phyloP scores from a whole-genome alignment of 2,329 filamentous ascomycete species.

The Trichoderma asperellum region DNA sequence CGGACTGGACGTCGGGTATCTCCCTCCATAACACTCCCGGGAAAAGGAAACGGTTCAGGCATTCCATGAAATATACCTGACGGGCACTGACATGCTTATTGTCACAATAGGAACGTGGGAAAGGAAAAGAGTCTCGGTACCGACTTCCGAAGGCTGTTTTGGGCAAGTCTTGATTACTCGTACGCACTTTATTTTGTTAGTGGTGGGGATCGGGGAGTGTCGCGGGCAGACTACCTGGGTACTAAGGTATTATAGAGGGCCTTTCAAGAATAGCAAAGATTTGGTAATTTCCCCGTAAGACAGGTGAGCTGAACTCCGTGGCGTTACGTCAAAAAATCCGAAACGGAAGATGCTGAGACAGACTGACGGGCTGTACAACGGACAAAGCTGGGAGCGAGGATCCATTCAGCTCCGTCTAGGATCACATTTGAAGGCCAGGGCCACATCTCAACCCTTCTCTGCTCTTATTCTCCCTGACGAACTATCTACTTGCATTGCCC shows the following conservation, averaged over 20 bases:
- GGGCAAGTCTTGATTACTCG: background rate
- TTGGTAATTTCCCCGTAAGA: background rate
- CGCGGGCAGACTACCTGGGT: background rate
- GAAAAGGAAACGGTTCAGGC: too few relatives aligned
- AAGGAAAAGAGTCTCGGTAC: background rate
- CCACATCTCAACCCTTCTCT: background rate
- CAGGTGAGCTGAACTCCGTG: too few relatives aligned
- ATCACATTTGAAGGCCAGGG: background rate
- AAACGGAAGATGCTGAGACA: background rate
- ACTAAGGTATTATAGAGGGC: too few relatives aligned
- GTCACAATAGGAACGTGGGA: background rate
- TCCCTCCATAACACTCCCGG: background rate
- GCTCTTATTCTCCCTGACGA: background rate
- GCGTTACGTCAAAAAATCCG: background rate
- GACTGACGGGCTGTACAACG: background rate
- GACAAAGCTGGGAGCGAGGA: background rate
- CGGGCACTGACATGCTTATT: background rate
- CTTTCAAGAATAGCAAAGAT: background rate
- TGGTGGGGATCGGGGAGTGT: background rate
- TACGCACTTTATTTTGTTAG: background rate
- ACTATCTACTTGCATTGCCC: background rate
- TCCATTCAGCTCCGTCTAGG: background rate
- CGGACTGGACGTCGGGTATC: too few relatives aligned
- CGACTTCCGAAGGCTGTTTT: background rate
- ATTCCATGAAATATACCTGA: background rate